Evolutionary conservation across 1,284 basidiomycete species (phyloP), one percentile per base, ranked within the genome.

Genomic region (Ganoderma sinense): DNA sequence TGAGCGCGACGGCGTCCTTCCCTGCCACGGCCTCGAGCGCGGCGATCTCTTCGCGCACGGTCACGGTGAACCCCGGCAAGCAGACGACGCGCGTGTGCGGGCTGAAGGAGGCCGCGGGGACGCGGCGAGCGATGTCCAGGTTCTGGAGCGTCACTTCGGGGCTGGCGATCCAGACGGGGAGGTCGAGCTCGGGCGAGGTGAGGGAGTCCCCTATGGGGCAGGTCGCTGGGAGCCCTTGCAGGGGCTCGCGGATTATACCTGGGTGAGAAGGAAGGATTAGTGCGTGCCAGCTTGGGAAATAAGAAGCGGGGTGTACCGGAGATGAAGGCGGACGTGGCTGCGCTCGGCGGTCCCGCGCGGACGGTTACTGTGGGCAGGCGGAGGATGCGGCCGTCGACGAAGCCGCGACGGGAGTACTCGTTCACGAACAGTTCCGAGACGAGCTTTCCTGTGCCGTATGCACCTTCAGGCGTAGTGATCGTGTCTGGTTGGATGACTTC

Each of bases 341-440:
- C 84, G 4, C 87, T 83, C 1, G 90, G 89, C 3, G 81, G 80
- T 66, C 89, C 89, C 4, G 89, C 84, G 61, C 89, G 85, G 51
- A 91, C 87, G 63, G 87, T 85, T 70, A 91, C 87, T 11, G 89
- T 91, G 1, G 90, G 90, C 1, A 91, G 82, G 45, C 89, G 87
- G 48, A 91, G 79, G 72, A 90, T 87, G 39, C 88, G 85, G 20
- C 89, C 89, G 73, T 91, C 89, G 60, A 91, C 77, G 73, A 87
- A 88, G 4, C 88, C 88, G 59, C 88, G 83, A n/a, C 90, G 85
- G 0, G 88, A 84, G 76, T 88, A 91, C 74, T 92, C 90, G 79
- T 89, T 91, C 33, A 88, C 83, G 71, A 89, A 83, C 40, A 90
- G 80, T 79, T 92, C 90, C n/a, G 84, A 83, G 26, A 86, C 84